Evolutionary conservation across 2,329 filamentous ascomycete genomes (phyloP), one percentile per base, ranked within the genome.

Genomic region (Dothiorella sarmentorum): DNA sequence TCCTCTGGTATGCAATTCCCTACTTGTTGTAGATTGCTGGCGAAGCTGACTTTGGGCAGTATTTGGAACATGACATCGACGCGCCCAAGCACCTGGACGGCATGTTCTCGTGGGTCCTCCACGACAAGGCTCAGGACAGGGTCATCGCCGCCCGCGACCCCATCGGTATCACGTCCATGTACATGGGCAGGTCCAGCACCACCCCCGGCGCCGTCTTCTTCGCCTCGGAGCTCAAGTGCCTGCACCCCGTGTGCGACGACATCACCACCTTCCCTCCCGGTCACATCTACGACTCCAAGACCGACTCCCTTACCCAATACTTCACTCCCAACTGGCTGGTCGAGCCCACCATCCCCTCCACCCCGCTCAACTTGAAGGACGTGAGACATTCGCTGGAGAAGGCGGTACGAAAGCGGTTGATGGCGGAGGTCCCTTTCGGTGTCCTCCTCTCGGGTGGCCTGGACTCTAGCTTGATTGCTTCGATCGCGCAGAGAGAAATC

Each of bases 81-180:
- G 91, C 93, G 60, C 92, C 94, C 62, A 94, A 93, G 77, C 82
- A 91, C 76, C 86, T 99, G 66, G 94, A 99, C 74, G 94, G 94
- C 80, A 99, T 99, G 94, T 99, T 99, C 84, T 97, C 93, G 15
- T 99, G 95, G 79, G 92, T 99, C 59, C 84, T 99, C 56, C 96
- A 96, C 78, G 94, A 99, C 80, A 96, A 96, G 84, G 87, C 85
- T 66, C 86, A 91, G 75, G 89, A 99, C 80, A 88, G 94, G 66
- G 89, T 91, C 63, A 86, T 99, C 70, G 94, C 94, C 60, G 94
- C 94, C 58, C 87, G 94, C 72, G 94, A 99, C 75, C 94, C 94
- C 33, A 97, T 99, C 69, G 94, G 94, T 68, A 87, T 99, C 75
- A 97, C 92, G 65, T 97, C 91, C 63, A 91, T 99, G 75, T 99